These are phyloP conservation scores for Emergomyces africanus DNA, from an alignment of 2,329 filamentous ascomycete genomes.

Conservation along the genomic window DNA sequence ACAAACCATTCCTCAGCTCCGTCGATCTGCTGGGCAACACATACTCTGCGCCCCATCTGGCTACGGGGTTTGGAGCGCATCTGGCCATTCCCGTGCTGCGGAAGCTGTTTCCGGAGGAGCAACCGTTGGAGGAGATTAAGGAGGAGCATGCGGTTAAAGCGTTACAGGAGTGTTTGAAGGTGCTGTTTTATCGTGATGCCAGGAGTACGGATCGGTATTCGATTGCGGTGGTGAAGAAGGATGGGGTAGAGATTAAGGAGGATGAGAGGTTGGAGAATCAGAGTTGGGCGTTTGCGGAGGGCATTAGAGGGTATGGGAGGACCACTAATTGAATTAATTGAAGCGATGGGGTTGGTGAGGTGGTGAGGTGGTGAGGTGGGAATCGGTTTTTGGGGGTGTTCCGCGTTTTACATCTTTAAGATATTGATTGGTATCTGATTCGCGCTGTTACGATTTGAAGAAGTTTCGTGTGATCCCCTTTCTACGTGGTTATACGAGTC, in stretches of 20 bases:
- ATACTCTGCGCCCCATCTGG: slow-evolving; percentile 74
- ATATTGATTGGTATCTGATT: neutral
- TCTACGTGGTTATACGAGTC: neutral
- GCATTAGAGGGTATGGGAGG: slow-evolving; percentile 91
- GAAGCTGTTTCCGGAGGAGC: slow-evolving; percentile 71
- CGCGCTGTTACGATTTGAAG: neutral
- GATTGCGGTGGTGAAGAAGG: slow-evolving; percentile 77
- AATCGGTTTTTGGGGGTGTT: neutral
- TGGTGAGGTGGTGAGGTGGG: neutral
- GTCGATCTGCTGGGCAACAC: slow-evolving; percentile 90
- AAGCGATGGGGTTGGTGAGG: neutral
- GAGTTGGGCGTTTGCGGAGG: slow-evolving; percentile 96
- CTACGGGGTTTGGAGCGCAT: slow-evolving; percentile 87
- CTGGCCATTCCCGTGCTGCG: slow-evolving; percentile 88
- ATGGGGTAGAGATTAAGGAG: slow-evolving; percentile 74
- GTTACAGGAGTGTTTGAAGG: slow-evolving; percentile 93
- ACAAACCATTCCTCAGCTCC: slow-evolving; percentile 77
- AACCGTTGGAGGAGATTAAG: slow-evolving; percentile 54
- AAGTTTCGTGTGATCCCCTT: neutral
- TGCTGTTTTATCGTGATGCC: slow-evolving; percentile 93
- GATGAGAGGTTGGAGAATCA: slow-evolving; percentile 82
- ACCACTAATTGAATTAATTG: slow-evolving; percentile 25
- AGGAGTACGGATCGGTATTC: slow-evolving; percentile 85
- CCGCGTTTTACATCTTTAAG: neutral
- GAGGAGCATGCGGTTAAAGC: slow-evolving; percentile 68